Evolutionary conservation across 345 rosid species (phyloP).

Genomic region (Aquilaria yunnanensis): DNA sequence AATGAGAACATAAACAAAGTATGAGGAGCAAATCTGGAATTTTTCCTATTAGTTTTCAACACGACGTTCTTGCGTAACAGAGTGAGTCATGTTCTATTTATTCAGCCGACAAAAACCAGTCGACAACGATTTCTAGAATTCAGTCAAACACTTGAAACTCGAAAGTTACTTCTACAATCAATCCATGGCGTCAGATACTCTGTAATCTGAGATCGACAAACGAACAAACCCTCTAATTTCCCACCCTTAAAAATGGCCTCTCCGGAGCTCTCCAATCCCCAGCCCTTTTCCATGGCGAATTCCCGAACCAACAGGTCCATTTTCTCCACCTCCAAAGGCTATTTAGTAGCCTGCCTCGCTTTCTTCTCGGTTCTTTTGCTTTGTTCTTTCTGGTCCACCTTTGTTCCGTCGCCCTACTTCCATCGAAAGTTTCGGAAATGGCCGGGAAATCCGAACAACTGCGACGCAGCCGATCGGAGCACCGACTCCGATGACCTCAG

Average conservation of each 20-base stretch:
- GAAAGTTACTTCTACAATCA: too few relatives aligned
- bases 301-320: constrained; percentile 1
- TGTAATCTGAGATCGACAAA: too few relatives aligned
- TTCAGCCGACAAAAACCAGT: too few relatives aligned
- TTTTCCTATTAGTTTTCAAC: too few relatives aligned
- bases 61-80: too few relatives aligned
- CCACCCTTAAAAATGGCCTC: constrained; percentile 2
- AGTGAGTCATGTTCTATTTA: too few relatives aligned
- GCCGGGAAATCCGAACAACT: not conserved
- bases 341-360: constrained; percentile 52
- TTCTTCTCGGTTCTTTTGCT: constrained; percentile 46
- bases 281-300: constrained; percentile 34
- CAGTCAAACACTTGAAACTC: too few relatives aligned
- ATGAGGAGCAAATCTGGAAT: too few relatives aligned
- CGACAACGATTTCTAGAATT: too few relatives aligned
- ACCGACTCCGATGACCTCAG: constrained; percentile 48
- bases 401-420: constrained; percentile 16
- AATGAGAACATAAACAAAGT: too few relatives aligned
- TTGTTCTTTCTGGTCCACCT: constrained; percentile 53
- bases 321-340: constrained; percentile 21
- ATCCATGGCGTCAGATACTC: too few relatives aligned
- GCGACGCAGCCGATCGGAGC: constrained; percentile 18
- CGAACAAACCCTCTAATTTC: not conserved
- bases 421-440: not conserved
- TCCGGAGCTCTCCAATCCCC: constrained; percentile 6